Percentiles rank a stretch among this genome's conserved stretches.
phyloP scores from a whole-genome alignment of 805 yeast species.

The Spathaspora gorwiae region DNA sequence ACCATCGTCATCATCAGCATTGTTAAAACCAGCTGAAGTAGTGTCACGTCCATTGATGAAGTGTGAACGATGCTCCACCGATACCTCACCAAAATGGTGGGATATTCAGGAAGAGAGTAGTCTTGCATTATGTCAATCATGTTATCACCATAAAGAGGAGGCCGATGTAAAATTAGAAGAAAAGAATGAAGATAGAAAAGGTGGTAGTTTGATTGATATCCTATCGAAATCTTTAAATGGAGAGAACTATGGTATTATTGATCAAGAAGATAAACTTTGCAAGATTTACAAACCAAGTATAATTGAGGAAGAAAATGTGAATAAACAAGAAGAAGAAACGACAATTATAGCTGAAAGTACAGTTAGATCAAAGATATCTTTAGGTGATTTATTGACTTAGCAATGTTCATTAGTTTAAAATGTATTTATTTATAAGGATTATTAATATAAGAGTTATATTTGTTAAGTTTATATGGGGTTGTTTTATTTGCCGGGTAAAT shows the following conservation, averaged over 20 bases:
- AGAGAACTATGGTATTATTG: conserved; percentile 25
- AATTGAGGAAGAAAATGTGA: background rate
- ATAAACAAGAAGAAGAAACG: background rate
- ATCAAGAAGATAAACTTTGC: conserved; percentile 18
- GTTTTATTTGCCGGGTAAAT: too few species aligned
- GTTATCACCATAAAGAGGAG: conserved; percentile 20
- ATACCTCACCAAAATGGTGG: conserved; percentile 39
- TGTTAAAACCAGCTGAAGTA: background rate
- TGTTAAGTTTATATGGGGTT: too few species aligned
- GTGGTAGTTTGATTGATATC: conserved; percentile 14
- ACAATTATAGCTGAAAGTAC: background rate
- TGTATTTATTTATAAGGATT: too few species aligned
- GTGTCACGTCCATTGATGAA: background rate
- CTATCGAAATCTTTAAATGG: conserved; percentile 30
- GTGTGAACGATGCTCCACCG: conserved; percentile 21
- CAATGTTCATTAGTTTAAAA: background rate
- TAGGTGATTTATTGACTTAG: conserved; percentile 18
- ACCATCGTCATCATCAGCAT: background rate
- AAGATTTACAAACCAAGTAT: background rate
- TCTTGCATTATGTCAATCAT: conserved; percentile 25
- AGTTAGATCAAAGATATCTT: conserved; percentile 14
- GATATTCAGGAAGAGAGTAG: background rate
- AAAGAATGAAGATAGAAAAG: conserved; percentile 5
- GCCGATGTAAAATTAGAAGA: conserved; percentile 11
- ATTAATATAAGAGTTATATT: too few species aligned